Base-by-base conservation (phyloP, 176 grass and related monocot species). In the Carex myosuroides region DNA sequence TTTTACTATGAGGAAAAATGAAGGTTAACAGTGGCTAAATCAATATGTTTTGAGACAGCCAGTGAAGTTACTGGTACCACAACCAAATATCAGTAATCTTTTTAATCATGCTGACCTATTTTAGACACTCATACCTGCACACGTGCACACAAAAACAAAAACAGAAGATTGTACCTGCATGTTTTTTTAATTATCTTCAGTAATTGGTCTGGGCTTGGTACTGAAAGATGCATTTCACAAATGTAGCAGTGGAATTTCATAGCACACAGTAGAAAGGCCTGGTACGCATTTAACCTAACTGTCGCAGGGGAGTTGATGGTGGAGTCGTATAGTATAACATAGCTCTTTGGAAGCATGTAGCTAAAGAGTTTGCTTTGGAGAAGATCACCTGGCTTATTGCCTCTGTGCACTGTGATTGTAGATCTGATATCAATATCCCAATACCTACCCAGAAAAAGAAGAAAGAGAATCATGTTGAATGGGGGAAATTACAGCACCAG, bases 181-280 rank as follows among this genome's bases (percentile, higher is more conserved):
- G 89, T 94, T 54, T 37, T 79, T 77, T 87, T 71, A 80, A 98
- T 91, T 53, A 93, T 90, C 81, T 79, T 77, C 13, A 98, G 32
- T 58, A 94, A 35, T 64, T 88, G 85, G 3, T 55, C 74, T 84
- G 87, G 66, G 79, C 32, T 70, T 76, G 73, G 71, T 61, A 67
- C 79, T 81, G 82, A 24, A 79, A 68, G 44, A 73, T 80, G 8
- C 61, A 92, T 85, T 83, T 77, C 81, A 65, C 52, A 77, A 35
- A 91, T n/a, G 61, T 91, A 97, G 67, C 90, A 92, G 70, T 94
- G 95, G 65, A 98, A 98, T 84, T 98, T 98, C 95, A 98, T 98
- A 56, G 95, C 95, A 5, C 92, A 92, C 69, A 98, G 78, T 39
- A 94, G 84, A 87, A 98, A 93, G 57, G 86, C 84, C 68, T 98